These are phyloP conservation scores for Rutidosis leptorrhynchoides DNA, from an alignment of 129 eudicot genomes.

Conservation along the genomic window DNA sequence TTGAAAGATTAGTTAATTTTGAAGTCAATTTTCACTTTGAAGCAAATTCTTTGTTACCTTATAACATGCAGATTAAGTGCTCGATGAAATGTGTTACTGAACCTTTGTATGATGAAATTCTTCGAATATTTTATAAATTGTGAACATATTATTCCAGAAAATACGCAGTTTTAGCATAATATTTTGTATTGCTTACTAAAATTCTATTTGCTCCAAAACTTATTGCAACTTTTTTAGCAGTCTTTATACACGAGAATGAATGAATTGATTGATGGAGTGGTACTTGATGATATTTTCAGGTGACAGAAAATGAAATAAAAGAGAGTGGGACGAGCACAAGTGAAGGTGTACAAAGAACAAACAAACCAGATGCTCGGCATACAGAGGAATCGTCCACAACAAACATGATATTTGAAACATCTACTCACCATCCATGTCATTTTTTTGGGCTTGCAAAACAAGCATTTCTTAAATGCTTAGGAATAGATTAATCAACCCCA, in stretches of 20 bases:
- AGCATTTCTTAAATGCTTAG: conserved; percentile 72
- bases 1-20: too few relatives aligned
- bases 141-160: background rate
- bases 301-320: conserved; percentile 28
- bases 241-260: background rate
- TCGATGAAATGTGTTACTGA: too few relatives aligned
- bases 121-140: too few relatives aligned
- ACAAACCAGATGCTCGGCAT: conserved; percentile 29
- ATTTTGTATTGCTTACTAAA: conserved; percentile 1
- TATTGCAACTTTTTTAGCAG: background rate
- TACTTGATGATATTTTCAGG: conserved; percentile 34
- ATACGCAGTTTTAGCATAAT: background rate
- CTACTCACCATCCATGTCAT: conserved; percentile 60
- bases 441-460: conserved; percentile 58
- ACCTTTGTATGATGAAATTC: too few relatives aligned
- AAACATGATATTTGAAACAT: conserved; percentile 25
- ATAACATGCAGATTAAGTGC: too few relatives aligned
- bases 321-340: conserved; percentile 36
- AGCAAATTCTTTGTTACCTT: too few relatives aligned
- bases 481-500: conserved; percentile 42
- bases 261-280: background rate
- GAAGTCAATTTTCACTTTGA: too few relatives aligned
- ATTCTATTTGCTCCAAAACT: background rate
- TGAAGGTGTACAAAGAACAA: conserved; percentile 28
- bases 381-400: conserved; percentile 29